Conservation (phyloP, 306 rosid species). For the Pyrus bretschneideri region DNA sequence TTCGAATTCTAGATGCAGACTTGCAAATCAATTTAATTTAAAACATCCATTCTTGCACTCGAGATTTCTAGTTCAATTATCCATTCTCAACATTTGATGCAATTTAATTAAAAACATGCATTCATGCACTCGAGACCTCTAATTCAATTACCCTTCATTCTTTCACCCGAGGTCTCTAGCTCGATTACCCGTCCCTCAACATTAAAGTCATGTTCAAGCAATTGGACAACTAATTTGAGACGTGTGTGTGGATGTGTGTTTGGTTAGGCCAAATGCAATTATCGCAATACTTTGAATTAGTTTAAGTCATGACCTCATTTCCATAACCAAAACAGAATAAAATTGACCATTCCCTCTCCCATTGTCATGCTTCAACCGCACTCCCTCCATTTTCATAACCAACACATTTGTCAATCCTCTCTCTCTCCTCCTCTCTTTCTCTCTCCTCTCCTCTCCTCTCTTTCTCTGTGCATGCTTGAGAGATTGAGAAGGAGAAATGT, state of each 20-base stretch:
- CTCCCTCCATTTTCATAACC: background rate
- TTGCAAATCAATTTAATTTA: too few species aligned
- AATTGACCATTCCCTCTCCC: slow-evolving; percentile 1
- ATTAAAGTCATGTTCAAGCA: background rate
- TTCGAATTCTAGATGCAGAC: too few species aligned
- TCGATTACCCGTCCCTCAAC: too few species aligned
- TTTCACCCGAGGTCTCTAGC: too few species aligned
- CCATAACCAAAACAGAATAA: background rate
- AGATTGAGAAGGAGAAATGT: slow-evolving; percentile 40
- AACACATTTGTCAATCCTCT: background rate
- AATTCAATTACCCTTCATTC: too few species aligned
- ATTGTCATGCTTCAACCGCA: slow-evolving; percentile 16
- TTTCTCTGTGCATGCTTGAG: background rate
- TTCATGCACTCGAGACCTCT: too few species aligned
- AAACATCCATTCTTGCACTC: fast-evolving
- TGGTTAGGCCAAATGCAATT: slow-evolving; percentile 8
- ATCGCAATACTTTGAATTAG: background rate
- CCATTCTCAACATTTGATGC: too few species aligned
- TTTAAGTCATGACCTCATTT: slow-evolving; percentile 1
- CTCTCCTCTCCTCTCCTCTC: background rate
- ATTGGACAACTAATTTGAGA: background rate
- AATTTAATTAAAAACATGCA: too few species aligned
- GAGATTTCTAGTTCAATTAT: too few species aligned
- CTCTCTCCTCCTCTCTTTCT: background rate
- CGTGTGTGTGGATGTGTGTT: background rate